Evolutionary conservation across 768 basidiomycete genomes (phyloP), one percentile per base, ranked within the genome.

Genomic region (Boletus speciosus): DNA sequence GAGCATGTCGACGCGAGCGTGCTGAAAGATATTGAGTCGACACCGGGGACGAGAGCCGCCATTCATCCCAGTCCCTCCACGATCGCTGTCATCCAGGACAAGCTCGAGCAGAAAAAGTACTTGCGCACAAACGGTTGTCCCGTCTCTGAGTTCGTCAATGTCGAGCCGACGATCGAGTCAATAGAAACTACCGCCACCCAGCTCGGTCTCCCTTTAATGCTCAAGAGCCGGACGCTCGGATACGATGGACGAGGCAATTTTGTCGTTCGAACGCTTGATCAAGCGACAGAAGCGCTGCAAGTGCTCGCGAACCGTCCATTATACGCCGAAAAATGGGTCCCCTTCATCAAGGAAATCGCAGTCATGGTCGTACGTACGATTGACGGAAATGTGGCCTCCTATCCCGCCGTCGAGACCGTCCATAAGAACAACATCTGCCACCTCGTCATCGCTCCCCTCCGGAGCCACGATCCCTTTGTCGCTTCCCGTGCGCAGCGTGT

Each of bases 191-290:
- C 81, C 3, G 78, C 79, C 0, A 59, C 76, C 11, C 69, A 67
- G 29, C 76, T 98, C 6, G 93, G 96, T 1, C 75, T 93, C 10
- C 95, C 96, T 0, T 73, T 97, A 45, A 97, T 99, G 95, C 80
- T 99, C 56, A 98, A 99, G 74, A 91, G 88, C 55, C 80, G 92
- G n/a, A 96, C 91, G 0, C 74, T 95, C 52, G 97, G 95, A 0
- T 99, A 99, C 68, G 96, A 98, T 65, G 97, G 97, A 3, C 78
- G 93, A 53, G 97, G 97, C 6, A 99, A 99, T 70, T 93, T 82
- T 63, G 85, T 86, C 35, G 66, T 98, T 29, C 78, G 78, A 19
- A 75, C 82, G 16, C 56, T 79, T 9, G 71, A 76, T 9, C 76
- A 88, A 32, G 76, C 76, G 2, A 71, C 74, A 44, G 76, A 83